phyloP scores from a whole-genome alignment of 2,329 filamentous ascomycete genomes.

The Epicoccum nigrum region DNA sequence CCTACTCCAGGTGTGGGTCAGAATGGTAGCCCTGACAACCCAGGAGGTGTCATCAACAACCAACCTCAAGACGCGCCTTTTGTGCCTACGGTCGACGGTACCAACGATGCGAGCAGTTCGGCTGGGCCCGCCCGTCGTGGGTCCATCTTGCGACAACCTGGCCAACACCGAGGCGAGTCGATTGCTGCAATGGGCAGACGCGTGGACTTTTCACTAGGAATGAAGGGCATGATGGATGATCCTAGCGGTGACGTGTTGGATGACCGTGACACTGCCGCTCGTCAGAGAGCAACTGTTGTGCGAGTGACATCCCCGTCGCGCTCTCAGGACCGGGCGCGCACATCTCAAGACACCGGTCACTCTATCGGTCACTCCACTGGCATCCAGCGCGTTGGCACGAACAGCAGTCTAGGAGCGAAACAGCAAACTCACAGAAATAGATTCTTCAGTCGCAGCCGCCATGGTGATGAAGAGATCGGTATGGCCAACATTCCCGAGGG shows the following conservation, averaged over 20 bases:
- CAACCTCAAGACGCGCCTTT: conserved; percentile 52
- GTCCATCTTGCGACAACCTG: conserved; percentile 62
- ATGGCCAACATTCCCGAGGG: conserved; percentile 55
- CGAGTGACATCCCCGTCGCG: conserved; percentile 49
- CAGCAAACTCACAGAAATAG: conserved; percentile 61
- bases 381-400: conserved; percentile 45
- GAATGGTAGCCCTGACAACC: conserved; percentile 54
- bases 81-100: conserved; percentile 43
- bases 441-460: conserved; percentile 61
- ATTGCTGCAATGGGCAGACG: conserved; percentile 64
- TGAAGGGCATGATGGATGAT: conserved; percentile 64
- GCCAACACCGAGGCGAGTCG: conserved; percentile 61
- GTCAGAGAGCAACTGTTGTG: conserved; percentile 48
- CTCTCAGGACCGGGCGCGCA: conserved; percentile 34
- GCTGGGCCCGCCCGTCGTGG: conserved; percentile 44
- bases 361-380: conserved; percentile 40
- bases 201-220: conserved; percentile 74
- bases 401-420: conserved; percentile 37
- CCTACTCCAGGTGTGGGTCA: conserved; percentile 51
- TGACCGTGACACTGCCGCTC: conserved; percentile 52
- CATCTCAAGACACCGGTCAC: conserved; percentile 44
- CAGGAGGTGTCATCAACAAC: conserved; percentile 46
- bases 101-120: conserved; percentile 11
- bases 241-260: conserved; percentile 70
- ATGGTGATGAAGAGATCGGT: conserved; percentile 52